phyloP scores from a whole-genome alignment of 2,329 filamentous ascomycete species.

The Simplicillium aogashimaense region DNA sequence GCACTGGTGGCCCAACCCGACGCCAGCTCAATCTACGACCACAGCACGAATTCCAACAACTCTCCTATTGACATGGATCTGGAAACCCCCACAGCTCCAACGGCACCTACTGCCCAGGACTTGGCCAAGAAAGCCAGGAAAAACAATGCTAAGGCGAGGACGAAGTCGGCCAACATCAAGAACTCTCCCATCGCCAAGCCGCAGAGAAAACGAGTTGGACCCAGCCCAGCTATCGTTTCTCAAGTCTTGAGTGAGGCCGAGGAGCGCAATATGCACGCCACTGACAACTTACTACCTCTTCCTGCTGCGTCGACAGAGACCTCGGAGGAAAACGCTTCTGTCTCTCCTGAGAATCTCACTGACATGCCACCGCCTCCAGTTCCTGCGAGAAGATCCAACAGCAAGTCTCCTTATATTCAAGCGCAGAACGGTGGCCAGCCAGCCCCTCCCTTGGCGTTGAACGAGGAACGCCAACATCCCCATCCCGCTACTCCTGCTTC shows the following conservation, averaged over 20 bases:
- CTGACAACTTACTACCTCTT: conserved; percentile 26
- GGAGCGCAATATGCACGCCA: conserved; percentile 24
- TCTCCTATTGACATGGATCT: conserved; percentile 50
- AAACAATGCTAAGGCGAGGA: conserved; percentile 40
- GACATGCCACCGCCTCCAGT: conserved; percentile 61
- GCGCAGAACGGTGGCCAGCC: conserved; percentile 32
- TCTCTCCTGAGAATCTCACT: conserved; percentile 52
- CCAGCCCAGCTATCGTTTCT: conserved; percentile 46
- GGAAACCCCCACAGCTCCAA: conserved; percentile 25
- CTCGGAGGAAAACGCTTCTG: conserved; percentile 55
- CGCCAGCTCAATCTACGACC: conserved; percentile 31
- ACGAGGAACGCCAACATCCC: conserved; percentile 23
- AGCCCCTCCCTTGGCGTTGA: conserved; percentile 3
- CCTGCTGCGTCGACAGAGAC: conserved; percentile 36
- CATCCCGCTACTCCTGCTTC: conserved; percentile 80
- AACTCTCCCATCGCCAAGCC: conserved; percentile 68
- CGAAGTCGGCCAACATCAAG: conserved; percentile 42
- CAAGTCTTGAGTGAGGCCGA: conserved; percentile 45
- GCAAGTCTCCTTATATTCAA: conserved; percentile 57
- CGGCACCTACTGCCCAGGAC: conserved; percentile 31
- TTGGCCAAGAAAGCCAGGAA: conserved; percentile 42
- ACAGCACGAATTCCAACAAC: conserved; percentile 34
- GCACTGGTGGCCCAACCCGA: conserved; percentile 65
- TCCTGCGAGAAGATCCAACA: conserved; percentile 53
- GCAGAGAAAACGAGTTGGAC: conserved; percentile 39